Evolutionary conservation across 139 green algal genomes (phyloP), one percentile per base, ranked within the genome.

Genomic region (Tetradesmus lagerheimii): DNA sequence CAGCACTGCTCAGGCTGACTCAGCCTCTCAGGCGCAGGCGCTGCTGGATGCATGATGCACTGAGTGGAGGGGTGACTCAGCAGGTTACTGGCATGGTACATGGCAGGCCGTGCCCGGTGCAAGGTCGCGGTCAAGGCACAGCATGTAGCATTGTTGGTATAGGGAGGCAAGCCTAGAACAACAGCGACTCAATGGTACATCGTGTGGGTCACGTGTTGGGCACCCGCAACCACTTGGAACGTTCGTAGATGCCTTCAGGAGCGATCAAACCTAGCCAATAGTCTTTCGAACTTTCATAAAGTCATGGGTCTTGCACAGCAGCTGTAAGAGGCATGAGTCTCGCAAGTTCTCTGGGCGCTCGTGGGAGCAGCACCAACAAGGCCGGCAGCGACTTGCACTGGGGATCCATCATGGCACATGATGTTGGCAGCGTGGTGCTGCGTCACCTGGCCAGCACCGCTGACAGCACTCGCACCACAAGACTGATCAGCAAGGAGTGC

Each of bases 401-500:
- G 31, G 71, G 31, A 23, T 37, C 71, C 71, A 37, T 83, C 34
- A 83, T 83, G 77, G 77, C 77, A 31, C 39, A 53, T 47, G 77
- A 53, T 9, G 38, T 83, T 27, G 77, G 77, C 6, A 34, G 18
- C 4, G 71, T 89, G 5, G n/a, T 89, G 12, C 74, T 89, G 71
- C 41, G 29, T 18, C 85, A 84, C 31, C 29, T 89, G 43, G 85
- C 85, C 6, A 67, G 53, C 31, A 89, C 85, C 20, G 57, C 57
- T 31, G 57, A 71, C 57, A 31, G 23, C 57, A 71, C 57, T 31
- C 57, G 57, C 57, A 71, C 57, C 23, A 31, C 57, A 1, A 71
- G 57, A 71, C 57, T 71, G 25, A 53, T 89, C 71, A 89, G 85
- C 85, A 83, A 83, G 67, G 67, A 89, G 15, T 66, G 31, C 41